Evolutionary conservation across 2,329 filamentous ascomycete genomes (phyloP).

Genomic region (Ustilaginoidea virens): DNA sequence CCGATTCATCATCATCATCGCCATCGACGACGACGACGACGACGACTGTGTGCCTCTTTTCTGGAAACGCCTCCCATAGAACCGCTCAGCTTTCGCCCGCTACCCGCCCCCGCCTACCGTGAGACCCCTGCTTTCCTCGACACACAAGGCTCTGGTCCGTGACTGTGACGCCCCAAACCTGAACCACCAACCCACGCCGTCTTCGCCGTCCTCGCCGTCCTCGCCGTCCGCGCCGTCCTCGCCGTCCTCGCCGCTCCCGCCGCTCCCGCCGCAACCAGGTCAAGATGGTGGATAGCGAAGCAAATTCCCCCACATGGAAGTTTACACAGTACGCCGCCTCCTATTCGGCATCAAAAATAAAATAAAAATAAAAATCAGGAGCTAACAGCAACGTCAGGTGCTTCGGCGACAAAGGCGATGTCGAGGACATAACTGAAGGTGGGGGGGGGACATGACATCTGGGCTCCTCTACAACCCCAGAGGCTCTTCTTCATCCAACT

Average conservation of each 20-base stretch:
- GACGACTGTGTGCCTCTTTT: too few species aligned
- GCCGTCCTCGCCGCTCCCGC: neutral
- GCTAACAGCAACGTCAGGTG: slow-evolving; percentile 44
- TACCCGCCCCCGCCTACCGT: too few species aligned
- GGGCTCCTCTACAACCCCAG: neutral
- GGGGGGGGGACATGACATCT: too few species aligned
- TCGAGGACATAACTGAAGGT: slow-evolving; percentile 98
- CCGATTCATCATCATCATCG: slow-evolving; percentile 2
- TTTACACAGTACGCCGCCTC: slow-evolving; percentile 77
- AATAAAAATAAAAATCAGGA: slow-evolving; percentile 2
- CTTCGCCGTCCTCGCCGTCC: slow-evolving; percentile 1
- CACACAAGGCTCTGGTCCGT: too few species aligned
- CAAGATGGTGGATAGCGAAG: slow-evolving; percentile 94
- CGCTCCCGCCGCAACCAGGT: slow-evolving; percentile 16
- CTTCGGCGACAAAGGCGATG: slow-evolving; percentile 98
- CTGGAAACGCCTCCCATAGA: too few species aligned
- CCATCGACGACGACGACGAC: neutral
- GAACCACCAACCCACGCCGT: too few species aligned
- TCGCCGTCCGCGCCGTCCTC: neutral
- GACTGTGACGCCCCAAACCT: too few species aligned
- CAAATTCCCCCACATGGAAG: slow-evolving; percentile 95
- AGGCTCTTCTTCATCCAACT: slow-evolving; percentile 5
- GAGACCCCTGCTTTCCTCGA: too few species aligned
- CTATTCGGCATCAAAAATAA: neutral
- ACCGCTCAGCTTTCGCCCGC: too few species aligned